Evolutionary conservation across 2,329 filamentous ascomycete genomes (phyloP).

Genomic region (Colletotrichum paranaense): DNA sequence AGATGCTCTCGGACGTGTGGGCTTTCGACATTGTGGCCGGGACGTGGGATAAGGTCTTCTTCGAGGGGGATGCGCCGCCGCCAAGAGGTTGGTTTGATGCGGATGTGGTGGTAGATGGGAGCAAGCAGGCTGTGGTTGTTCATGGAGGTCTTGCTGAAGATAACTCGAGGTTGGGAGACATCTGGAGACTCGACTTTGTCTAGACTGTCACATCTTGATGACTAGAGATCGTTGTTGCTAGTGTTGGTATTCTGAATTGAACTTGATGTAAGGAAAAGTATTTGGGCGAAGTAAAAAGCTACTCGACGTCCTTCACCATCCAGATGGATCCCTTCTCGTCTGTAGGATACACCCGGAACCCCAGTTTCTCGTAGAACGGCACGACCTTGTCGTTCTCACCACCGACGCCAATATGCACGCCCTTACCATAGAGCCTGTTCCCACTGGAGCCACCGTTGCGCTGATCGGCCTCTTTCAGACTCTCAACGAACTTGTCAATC

Average conservation of each 20-base stretch:
- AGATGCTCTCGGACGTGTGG: constrained; percentile 54
- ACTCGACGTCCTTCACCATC: constrained; percentile 54
- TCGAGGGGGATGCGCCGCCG: constrained; percentile 40
- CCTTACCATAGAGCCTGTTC: constrained; percentile 44
- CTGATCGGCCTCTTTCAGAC: constrained; percentile 42
- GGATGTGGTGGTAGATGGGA: constrained; percentile 40
- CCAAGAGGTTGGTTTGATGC: constrained; percentile 54
- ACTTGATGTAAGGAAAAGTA: background rate
- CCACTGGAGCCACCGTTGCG: constrained; percentile 1
- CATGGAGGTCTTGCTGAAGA: constrained; percentile 52
- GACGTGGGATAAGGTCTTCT: constrained; percentile 43
- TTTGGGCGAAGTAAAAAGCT: background rate
- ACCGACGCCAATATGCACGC: constrained; percentile 57
- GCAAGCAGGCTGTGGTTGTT: constrained; percentile 43
- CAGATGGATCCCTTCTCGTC: constrained; percentile 49
- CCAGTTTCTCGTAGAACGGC: constrained; percentile 59
- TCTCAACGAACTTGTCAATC: constrained; percentile 54
- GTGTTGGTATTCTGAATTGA: background rate
- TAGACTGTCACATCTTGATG: background rate
- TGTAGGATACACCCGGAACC: constrained; percentile 53
- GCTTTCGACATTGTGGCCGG: constrained; percentile 48
- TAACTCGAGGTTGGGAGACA: constrained; percentile 51
- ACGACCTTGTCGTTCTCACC: constrained; percentile 61
- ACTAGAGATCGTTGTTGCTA: background rate
- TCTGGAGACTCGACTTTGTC: constrained; percentile 46